Evolutionary conservation across 2,329 filamentous ascomycete species (phyloP).

Genomic region (Aspergillus sclerotialis): DNA sequence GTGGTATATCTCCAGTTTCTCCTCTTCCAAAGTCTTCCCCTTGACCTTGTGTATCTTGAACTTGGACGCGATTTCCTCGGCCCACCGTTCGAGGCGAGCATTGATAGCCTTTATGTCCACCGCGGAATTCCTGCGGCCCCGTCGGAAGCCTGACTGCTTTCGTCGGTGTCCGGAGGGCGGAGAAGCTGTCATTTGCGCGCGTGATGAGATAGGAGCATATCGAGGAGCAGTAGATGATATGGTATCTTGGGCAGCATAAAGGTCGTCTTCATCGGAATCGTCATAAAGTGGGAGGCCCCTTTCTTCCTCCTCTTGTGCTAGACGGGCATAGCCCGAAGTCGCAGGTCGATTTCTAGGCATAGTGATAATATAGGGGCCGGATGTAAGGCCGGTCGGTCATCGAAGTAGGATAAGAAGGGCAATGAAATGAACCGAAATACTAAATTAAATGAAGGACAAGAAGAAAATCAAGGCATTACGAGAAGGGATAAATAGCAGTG

Average conservation of each 20-base stretch:
- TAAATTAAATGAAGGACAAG: slow-evolving; percentile 1
- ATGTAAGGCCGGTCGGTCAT: slow-evolving; percentile 1
- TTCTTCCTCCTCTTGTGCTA: slow-evolving; percentile 67
- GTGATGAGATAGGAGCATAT: slow-evolving; percentile 52
- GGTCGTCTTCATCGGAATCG: slow-evolving; percentile 62
- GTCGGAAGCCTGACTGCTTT: slow-evolving; percentile 42
- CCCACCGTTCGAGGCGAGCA: slow-evolving; percentile 88
- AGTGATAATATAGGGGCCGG: slow-evolving; percentile 21
- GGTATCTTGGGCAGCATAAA: slow-evolving; percentile 48
- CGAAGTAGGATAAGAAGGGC: background rate
- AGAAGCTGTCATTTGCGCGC: slow-evolving; percentile 46
- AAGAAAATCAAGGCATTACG: slow-evolving; percentile 2
- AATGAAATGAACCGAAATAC: slow-evolving; percentile 1
- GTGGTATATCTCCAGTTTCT: slow-evolving; percentile 90
- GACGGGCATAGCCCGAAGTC: slow-evolving; percentile 76
- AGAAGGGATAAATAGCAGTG: slow-evolving; percentile 3
- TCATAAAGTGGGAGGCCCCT: slow-evolving; percentile 51
- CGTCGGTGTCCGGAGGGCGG: slow-evolving; percentile 36
- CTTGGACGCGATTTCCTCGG: slow-evolving; percentile 92
- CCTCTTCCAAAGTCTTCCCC: slow-evolving; percentile 68
- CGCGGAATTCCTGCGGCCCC: slow-evolving; percentile 67
- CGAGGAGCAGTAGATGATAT: slow-evolving; percentile 51
- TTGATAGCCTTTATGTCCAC: slow-evolving; percentile 99
- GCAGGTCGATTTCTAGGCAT: slow-evolving; percentile 65
- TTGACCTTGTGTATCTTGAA: slow-evolving; percentile 82